phyloP scores from a whole-genome alignment of 345 rosid genomes.

The Boechera divaricarpa region DNA sequence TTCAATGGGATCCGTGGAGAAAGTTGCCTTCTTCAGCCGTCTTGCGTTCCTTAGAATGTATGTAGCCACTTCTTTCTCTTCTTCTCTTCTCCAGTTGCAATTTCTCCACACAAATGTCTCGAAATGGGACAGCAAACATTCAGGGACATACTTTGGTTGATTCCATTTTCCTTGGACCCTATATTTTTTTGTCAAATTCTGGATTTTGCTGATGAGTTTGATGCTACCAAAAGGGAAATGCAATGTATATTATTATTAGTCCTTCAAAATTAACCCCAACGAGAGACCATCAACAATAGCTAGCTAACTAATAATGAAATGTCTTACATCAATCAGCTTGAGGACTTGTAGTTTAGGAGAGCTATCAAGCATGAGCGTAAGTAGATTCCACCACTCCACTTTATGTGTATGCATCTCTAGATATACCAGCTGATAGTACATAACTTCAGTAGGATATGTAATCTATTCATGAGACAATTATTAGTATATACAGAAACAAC shows the following conservation, averaged over 20 bases:
- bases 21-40: slow-evolving; percentile 5
- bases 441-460: background rate
- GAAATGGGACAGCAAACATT: slow-evolving; percentile 18
- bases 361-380: background rate
- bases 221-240: background rate
- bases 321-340: background rate
- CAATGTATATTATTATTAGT: background rate
- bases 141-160: slow-evolving; percentile 13
- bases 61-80: slow-evolving; percentile 15
- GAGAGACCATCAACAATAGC: background rate
- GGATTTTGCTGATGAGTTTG: background rate
- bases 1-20: background rate
- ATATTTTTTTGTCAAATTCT: background rate
- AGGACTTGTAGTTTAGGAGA: background rate
- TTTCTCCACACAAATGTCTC: slow-evolving; percentile 27
- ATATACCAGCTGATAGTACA: slow-evolving; percentile 12
- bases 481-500: background rate
- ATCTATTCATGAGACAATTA: background rate
- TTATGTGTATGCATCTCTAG: background rate
- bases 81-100: slow-evolving; percentile 6
- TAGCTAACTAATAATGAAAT: background rate
- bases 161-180: background rate
- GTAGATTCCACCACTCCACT: background rate
- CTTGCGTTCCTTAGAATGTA: slow-evolving; percentile 13
- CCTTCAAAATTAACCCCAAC: background rate